These are phyloP conservation scores for Colletotrichum sojae DNA, from an alignment of 2,329 filamentous ascomycete genomes.

Conservation along the genomic window DNA sequence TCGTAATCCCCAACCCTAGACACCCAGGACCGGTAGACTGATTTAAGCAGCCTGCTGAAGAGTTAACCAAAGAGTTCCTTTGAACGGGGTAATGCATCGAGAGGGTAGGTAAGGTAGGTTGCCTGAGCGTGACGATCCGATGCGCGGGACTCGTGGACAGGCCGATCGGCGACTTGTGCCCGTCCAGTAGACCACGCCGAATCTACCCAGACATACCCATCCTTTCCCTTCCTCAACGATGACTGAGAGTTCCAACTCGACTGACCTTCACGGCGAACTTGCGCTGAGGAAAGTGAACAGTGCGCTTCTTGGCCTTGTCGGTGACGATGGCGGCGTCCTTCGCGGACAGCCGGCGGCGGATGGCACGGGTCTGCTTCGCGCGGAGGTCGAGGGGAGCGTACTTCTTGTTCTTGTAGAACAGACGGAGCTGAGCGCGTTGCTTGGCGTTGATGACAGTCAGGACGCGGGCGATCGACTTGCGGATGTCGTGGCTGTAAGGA, in stretches of 20 bases:
- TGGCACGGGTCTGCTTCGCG: constrained; percentile 97
- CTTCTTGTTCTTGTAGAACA: constrained; percentile 99
- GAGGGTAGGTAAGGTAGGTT: background rate
- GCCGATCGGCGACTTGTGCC: too few species aligned
- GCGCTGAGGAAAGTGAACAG: constrained; percentile 96
- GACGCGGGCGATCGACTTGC: constrained; percentile 99
- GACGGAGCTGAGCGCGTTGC: constrained; percentile 96
- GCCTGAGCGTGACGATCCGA: too few species aligned
- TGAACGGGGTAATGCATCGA: background rate
- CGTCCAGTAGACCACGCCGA: too few species aligned
- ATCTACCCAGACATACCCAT: too few species aligned
- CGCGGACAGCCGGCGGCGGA: constrained; percentile 93
- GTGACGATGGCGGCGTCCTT: constrained; percentile 88
- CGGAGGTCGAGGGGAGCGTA: constrained; percentile 98
- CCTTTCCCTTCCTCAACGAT: too few species aligned
- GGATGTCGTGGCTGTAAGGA: constrained; percentile 87
- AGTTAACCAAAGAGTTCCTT: background rate
- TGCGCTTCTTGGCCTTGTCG: constrained; percentile 97
- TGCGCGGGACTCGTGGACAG: too few species aligned
- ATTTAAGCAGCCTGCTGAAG: constrained; percentile 35
- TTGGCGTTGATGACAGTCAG: constrained; percentile 99
- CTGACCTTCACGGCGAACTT: constrained; percentile 98
- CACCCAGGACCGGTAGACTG: constrained; percentile 37
- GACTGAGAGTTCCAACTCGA: background rate
- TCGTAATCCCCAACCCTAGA: constrained; percentile 41